Conservation (phyloP, 2,329 filamentous ascomycete genomes). For the Paracamarosporium sp. region DNA sequence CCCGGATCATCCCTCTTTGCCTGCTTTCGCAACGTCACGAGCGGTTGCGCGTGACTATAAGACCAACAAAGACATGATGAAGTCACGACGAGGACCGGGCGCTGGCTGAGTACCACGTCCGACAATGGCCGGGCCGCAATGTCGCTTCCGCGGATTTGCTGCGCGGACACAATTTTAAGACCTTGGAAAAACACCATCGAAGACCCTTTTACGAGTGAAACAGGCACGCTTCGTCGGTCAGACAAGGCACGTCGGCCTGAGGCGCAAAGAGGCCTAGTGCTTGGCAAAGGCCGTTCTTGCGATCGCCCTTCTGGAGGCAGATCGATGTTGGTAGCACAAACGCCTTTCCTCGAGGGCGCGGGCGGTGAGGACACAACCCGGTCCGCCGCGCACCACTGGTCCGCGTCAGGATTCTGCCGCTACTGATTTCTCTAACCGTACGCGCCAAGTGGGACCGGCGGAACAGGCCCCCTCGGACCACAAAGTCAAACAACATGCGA, state of each 20-base stretch:
- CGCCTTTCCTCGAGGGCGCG: conserved; percentile 13
- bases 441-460: conserved; percentile 3
- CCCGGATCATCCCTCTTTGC: not conserved
- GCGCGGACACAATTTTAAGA: not conserved
- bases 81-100: not conserved
- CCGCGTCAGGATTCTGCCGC: conserved; percentile 30
- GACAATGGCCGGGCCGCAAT: not conserved
- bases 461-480: not conserved
- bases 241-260: conserved; percentile 15
- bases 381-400: conserved; percentile 23
- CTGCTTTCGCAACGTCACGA: conserved; percentile 1
- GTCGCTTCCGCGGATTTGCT: not conserved
- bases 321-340: conserved; percentile 28
- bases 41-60: not conserved
- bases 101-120: not conserved
- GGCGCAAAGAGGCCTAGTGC: conserved; percentile 22
- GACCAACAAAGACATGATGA: not conserved
- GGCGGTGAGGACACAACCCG: conserved; percentile 26
- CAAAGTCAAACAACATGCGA: conserved; percentile 1
- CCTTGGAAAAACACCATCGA: not conserved
- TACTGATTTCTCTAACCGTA: conserved; percentile 23
- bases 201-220: conserved; percentile 18
- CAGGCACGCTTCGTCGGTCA: conserved; percentile 16
- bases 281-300: conserved; percentile 17
- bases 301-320: conserved; percentile 31